Base-by-base conservation (phyloP, 139 green algal genomes). In the Chlorella sp. region DNA sequence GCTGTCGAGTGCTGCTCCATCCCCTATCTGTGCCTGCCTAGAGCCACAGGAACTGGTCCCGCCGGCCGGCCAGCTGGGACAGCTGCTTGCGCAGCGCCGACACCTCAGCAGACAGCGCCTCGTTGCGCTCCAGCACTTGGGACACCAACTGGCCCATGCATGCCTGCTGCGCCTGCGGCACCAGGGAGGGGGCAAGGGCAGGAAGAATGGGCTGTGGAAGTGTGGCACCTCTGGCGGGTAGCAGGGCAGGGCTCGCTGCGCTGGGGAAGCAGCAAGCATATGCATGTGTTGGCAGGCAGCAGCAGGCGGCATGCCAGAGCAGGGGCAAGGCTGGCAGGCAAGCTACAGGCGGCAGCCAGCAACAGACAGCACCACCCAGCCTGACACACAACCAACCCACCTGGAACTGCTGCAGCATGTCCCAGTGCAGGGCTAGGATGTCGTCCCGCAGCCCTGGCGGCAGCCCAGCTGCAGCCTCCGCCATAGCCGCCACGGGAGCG, bases 381-480 rank as follows among this genome's bases (percentile, higher is more conserved):
- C 51, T 60, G 51, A 51, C 28, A 38, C 28, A 25, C 16, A 6
- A 15, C 13, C 55, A 32, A 20, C 69, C 4, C 44, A 83, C 83
- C 83, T 87, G 83, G 85, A 90, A 90, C 68, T 88, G 82, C 17
- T 56, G 82, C 4, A 90, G 56, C 76, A 90, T 86, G 47, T 90
- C 87, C 9, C 88, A 51, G 71, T 90, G 87, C 69, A 90, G 57
- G 26, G 87, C 87, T 30, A 90, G 83, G 34, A 90, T 82, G 76
- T 88, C 83, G 3, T 90, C 74, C 51, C 75, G 56, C 32, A 88
- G 57, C 38, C 28, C 63, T 20, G 32, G 51, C 41, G 30, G 44
- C 34, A n/a, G 70, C 2, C 32, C 81, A 25, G 39, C n/a, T 44
- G 32, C 34, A 64, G 41, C 36, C 26, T 20, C 72, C 28, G 72